Evolutionary conservation across 1,284 basidiomycete species (phyloP).

Genomic region (Rhodotorula sp.): DNA sequence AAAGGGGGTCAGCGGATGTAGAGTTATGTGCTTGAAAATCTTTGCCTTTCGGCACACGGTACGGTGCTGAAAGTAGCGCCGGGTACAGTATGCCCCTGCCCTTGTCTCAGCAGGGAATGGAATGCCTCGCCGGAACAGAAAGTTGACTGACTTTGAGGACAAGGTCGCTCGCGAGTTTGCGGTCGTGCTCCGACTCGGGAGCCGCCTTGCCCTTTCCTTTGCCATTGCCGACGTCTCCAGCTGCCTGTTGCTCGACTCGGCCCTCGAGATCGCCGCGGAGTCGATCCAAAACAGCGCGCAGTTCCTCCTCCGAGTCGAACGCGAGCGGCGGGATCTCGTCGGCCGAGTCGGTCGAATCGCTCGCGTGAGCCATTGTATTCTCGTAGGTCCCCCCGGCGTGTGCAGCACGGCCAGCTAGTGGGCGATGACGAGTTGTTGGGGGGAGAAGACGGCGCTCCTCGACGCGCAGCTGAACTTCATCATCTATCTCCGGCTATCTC

Average conservation of each 20-base stretch:
- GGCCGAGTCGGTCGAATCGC: background rate
- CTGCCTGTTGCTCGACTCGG: background rate
- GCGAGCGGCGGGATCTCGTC: constrained; percentile 29
- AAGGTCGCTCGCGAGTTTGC: constrained; percentile 15
- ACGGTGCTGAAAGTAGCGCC: no score
- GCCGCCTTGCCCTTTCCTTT: constrained; percentile 5
- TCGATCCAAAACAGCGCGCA: constrained; percentile 23
- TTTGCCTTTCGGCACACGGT: no score
- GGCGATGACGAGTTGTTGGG: background rate
- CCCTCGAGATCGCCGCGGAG: constrained; percentile 12
- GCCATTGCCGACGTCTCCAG: background rate
- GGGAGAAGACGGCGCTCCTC: no score
- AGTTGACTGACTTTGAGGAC: constrained; percentile 22
- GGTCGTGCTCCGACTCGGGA: background rate
- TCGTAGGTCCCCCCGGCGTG: no score
- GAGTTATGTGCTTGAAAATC: no score
- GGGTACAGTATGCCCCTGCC: no score
- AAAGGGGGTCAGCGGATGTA: background rate
- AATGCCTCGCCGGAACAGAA: no score
- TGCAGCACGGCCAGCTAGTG: background rate
- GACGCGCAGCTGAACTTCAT: no score
- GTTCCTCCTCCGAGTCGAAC: constrained; percentile 28
- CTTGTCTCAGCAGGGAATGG: no score
- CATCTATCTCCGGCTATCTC: no score
- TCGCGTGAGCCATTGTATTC: background rate